A percentile compares a stretch with the other conserved stretches of the same genome.
Evolutionary conservation across 73 alveolate species (phyloP).

Genomic region (Urostyla sp.): DNA sequence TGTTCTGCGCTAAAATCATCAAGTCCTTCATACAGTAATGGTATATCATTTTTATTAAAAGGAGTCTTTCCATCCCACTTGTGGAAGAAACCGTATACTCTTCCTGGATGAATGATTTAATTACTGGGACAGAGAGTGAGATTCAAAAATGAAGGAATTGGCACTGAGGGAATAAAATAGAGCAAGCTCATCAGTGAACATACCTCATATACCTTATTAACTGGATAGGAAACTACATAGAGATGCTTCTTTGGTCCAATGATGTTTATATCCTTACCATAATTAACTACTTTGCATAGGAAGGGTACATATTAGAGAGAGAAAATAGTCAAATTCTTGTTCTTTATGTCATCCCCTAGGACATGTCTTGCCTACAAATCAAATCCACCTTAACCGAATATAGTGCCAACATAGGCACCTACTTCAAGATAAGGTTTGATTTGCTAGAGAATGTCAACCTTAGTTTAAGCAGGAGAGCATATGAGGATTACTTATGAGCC

Average conservation of each 20-base stretch:
- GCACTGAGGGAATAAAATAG: conserved; percentile 77
- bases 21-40: conserved; percentile 79
- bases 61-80: conserved; percentile 89
- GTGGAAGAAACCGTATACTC: conserved; percentile 79
- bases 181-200: conserved; percentile 58
- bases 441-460: conserved; percentile 62
- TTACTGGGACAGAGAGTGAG: conserved; percentile 84
- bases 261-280: conserved; percentile 80
- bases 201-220: conserved; percentile 55
- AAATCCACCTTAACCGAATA: conserved; percentile 84
- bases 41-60: conserved; percentile 67
- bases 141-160: conserved; percentile 75
- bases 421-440: conserved; percentile 71
- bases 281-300: conserved; percentile 79
- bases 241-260: conserved; percentile 83
- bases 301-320: conserved; percentile 80
- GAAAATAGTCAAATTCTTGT: conserved; percentile 68
- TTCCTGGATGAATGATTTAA: conserved; percentile 87
- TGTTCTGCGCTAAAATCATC: conserved; percentile 80
- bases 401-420: conserved; percentile 77
- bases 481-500: conserved; percentile 77
- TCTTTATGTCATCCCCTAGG: conserved; percentile 69
- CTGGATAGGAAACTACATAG: conserved; percentile 58
- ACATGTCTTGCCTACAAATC: conserved; percentile 76
- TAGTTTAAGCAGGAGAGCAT: conserved; percentile 81